A percentile compares a stretch with the other conserved stretches of the same genome.
phyloP scores from a whole-genome alignment of 1,139 yeast species.

The Geotrichum phurueaensis region DNA sequence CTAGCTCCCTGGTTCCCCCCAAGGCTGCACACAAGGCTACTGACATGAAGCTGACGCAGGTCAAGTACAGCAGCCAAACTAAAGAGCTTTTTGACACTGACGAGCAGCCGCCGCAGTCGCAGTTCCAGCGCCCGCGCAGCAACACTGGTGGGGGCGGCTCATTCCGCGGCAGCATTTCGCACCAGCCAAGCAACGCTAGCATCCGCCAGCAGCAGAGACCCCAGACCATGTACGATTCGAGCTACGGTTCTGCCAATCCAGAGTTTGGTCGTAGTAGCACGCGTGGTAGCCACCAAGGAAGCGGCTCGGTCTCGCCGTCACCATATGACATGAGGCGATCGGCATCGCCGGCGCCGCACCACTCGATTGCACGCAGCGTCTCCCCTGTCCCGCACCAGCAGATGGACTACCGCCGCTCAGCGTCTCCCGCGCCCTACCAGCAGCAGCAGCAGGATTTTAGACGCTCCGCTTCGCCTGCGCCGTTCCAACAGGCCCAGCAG shows the following conservation, averaged over 20 bases:
- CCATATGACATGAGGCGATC: slow-evolving; percentile 9
- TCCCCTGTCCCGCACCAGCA: slow-evolving; percentile 16
- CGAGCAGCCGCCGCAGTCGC: slow-evolving; percentile 11
- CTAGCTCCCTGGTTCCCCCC: slow-evolving; percentile 27
- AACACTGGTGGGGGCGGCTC: slow-evolving; percentile 5
- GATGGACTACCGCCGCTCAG: slow-evolving; percentile 10
- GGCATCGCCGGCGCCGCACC: slow-evolving; percentile 8
- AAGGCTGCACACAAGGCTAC: slow-evolving; percentile 34
- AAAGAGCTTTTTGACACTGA: slow-evolving; percentile 27
- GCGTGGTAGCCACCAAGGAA: not conserved
- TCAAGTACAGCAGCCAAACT: slow-evolving; percentile 28
- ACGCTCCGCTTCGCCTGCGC: slow-evolving; percentile 24
- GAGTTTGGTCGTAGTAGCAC: slow-evolving; percentile 13
- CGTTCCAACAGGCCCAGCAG: slow-evolving; percentile 11
- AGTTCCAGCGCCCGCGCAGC: slow-evolving; percentile 2
- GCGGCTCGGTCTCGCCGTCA: slow-evolving; percentile 7
- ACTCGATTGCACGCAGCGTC: slow-evolving; percentile 7
- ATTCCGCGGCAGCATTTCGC: slow-evolving; percentile 9
- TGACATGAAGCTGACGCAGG: slow-evolving; percentile 32
- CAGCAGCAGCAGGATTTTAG: slow-evolving; percentile 17
- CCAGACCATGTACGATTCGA: slow-evolving; percentile 14
- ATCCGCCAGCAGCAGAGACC: slow-evolving; percentile 5
- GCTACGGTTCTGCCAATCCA: slow-evolving; percentile 11
- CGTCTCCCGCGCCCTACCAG: slow-evolving; percentile 17
- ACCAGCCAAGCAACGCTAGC: slow-evolving; percentile 3